phyloP scores from a whole-genome alignment of 352 stramenopile species.

The Phytophthora ramorum region DNA sequence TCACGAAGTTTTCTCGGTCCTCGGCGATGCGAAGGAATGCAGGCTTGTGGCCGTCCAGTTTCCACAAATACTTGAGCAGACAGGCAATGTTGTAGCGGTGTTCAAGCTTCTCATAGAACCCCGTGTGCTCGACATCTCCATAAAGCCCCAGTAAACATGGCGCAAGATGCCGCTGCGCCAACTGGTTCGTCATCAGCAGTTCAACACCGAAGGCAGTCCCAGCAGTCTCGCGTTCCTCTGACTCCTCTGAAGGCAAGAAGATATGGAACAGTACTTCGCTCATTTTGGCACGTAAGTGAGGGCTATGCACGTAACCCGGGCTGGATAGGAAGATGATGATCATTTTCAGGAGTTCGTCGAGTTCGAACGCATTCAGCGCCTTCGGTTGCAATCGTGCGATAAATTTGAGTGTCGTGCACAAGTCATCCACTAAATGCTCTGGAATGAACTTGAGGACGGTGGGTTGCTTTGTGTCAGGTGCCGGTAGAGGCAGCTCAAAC shows the following conservation, averaged over 20 bases:
- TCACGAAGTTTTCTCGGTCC: conserved; percentile 95
- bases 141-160: conserved; percentile 97
- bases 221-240: conserved; percentile 75
- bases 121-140: conserved; percentile 98
- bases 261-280: conserved; percentile 96
- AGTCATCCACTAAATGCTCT: conserved; percentile 96
- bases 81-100: conserved; percentile 97
- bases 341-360: conserved; percentile 92
- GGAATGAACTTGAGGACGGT: conserved; percentile 85
- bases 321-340: conserved; percentile 93
- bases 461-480: conserved; percentile 34
- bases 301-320: conserved; percentile 84
- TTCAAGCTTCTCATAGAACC: conserved; percentile 98
- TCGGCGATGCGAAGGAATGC: conserved; percentile 95
- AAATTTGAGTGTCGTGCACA: conserved; percentile 93
- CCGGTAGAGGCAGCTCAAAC: conserved; percentile 49
- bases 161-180: conserved; percentile 91
- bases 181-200: conserved; percentile 64
- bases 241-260: conserved; percentile 93
- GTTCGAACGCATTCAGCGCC: conserved; percentile 81
- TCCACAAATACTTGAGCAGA: conserved; percentile 98
- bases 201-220: conserved; percentile 56
- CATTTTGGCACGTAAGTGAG: conserved; percentile 96
- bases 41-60: conserved; percentile 92
- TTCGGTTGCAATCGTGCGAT: conserved; percentile 89